Evolutionary conservation across 2,329 filamentous ascomycete species (phyloP).

Genomic region (Pseudocercospora musae): DNA sequence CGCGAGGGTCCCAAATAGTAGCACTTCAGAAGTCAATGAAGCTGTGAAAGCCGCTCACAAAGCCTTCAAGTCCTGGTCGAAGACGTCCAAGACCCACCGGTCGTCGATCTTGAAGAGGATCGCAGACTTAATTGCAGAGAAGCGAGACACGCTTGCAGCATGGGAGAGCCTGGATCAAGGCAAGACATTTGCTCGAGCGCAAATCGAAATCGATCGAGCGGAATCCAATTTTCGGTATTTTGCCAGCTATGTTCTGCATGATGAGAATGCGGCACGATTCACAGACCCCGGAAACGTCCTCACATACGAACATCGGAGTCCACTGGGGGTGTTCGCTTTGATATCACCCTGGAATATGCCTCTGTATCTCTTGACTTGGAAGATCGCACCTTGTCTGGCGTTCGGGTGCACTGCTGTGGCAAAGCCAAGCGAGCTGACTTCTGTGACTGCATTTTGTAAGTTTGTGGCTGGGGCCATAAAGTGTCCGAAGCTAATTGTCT

Average conservation of each 20-base stretch:
- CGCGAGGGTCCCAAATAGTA: constrained; percentile 9
- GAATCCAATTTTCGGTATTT: constrained; percentile 14
- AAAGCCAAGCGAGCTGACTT: constrained; percentile 14
- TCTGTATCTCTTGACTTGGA: constrained; percentile 14
- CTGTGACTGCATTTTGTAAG: constrained; percentile 14
- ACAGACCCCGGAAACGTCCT: constrained; percentile 8
- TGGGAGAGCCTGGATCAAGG: constrained; percentile 18
- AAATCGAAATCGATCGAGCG: constrained; percentile 12
- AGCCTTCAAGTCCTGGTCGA: constrained; percentile 11
- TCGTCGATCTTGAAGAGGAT: constrained; percentile 4
- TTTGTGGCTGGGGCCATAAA: neutral
- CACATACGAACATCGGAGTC: constrained; percentile 12
- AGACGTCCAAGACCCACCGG: constrained; percentile 8
- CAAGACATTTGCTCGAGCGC: constrained; percentile 12
- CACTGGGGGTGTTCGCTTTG: constrained; percentile 12
- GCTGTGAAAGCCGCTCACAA: constrained; percentile 8
- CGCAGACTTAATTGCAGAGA: constrained; percentile 7
- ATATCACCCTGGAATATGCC: constrained; percentile 17
- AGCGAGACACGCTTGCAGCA: constrained; percentile 3
- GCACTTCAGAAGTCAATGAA: neutral
- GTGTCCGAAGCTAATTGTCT: neutral
- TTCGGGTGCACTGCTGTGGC: constrained; percentile 12
- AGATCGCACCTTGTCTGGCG: constrained; percentile 14
- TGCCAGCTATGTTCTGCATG: constrained; percentile 13
- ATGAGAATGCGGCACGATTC: constrained; percentile 11